Evolutionary conservation across 2,329 filamentous ascomycete genomes (phyloP).

Genomic region (Paraphaeosphaeria minitans): DNA sequence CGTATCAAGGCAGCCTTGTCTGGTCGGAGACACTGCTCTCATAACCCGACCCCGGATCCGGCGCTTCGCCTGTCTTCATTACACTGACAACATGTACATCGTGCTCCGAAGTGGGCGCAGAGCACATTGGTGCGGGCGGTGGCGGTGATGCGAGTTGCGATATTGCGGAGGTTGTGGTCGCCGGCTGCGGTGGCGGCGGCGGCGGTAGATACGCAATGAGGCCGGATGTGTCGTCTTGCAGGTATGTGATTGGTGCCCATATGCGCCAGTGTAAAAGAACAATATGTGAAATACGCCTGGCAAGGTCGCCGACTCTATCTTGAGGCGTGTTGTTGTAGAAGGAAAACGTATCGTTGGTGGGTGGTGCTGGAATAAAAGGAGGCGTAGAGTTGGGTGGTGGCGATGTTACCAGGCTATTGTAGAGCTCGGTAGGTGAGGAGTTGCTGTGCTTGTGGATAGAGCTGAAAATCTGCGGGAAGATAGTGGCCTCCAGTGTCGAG

Average conservation of each 20-base stretch:
- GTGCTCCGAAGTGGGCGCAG: neutral
- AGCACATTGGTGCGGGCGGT: conserved; percentile 1
- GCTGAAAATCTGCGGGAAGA: conserved; percentile 36
- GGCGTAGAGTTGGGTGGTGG: conserved; percentile 18
- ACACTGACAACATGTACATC: conserved; percentile 1
- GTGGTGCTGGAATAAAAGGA: conserved; percentile 27
- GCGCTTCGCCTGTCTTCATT: conserved; percentile 11
- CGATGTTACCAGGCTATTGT: conserved; percentile 48
- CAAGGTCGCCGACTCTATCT: conserved; percentile 65
- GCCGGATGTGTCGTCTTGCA: conserved; percentile 24
- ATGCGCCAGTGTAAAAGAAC: conserved; percentile 88
- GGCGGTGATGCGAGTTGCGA: neutral
- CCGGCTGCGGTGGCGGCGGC: neutral
- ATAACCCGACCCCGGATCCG: conserved; percentile 6
- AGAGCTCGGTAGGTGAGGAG: conserved; percentile 51
- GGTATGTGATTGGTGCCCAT: conserved; percentile 78
- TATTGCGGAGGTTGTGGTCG: neutral
- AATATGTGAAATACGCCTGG: conserved; percentile 80
- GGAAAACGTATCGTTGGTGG: conserved; percentile 26
- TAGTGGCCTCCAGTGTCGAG: conserved; percentile 30
- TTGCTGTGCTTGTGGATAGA: conserved; percentile 38
- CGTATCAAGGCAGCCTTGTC: conserved; percentile 7
- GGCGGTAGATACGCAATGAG: neutral
- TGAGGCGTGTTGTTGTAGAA: conserved; percentile 19
- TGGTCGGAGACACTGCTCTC: conserved; percentile 6